phyloP scores from a whole-genome alignment of 164 flowering plant genomes.

The Vitis labrusca region DNA sequence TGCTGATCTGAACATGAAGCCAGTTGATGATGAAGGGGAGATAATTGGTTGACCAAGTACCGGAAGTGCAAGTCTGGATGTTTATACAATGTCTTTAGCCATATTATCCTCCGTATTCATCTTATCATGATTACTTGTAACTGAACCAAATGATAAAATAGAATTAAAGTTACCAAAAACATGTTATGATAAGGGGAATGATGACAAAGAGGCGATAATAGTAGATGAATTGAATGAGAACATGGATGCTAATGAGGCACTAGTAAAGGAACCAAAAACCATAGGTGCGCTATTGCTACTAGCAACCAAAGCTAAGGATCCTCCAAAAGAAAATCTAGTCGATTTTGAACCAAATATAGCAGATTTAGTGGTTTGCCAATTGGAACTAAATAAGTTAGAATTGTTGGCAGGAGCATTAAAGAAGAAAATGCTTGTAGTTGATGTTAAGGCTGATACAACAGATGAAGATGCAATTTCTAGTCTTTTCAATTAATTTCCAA shows the following conservation, averaged over 20 bases:
- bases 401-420: slow-evolving; percentile 26
- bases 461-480: slow-evolving; percentile 18
- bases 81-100: slow-evolving; percentile 78
- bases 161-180: slow-evolving; percentile 39
- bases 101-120: slow-evolving; percentile 87
- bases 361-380: slow-evolving; percentile 31
- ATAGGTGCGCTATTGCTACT: slow-evolving; percentile 23
- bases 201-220: slow-evolving; percentile 23
- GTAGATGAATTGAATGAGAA: slow-evolving; percentile 55
- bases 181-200: slow-evolving; percentile 27
- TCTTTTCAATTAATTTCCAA: slow-evolving; percentile 11
- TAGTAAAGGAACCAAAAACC: slow-evolving; percentile 31
- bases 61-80: slow-evolving; percentile 37
- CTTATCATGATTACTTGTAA: slow-evolving; percentile 56
- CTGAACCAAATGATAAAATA: slow-evolving; percentile 33
- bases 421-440: slow-evolving; percentile 25
- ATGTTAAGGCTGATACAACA: slow-evolving; percentile 27
- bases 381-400: slow-evolving; percentile 41
- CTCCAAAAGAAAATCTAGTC: slow-evolving; percentile 52
- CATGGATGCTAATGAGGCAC: slow-evolving; percentile 31
- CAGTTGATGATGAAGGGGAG: slow-evolving; percentile 30
- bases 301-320: slow-evolving; percentile 32
- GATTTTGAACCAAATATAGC: slow-evolving; percentile 34
- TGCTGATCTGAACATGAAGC: slow-evolving; percentile 45
- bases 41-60: slow-evolving; percentile 49